Percentiles rank a stretch among this genome's conserved stretches.
phyloP scores from a whole-genome alignment of 305 asterid genomes.

The Caryopteris hybrid region DNA sequence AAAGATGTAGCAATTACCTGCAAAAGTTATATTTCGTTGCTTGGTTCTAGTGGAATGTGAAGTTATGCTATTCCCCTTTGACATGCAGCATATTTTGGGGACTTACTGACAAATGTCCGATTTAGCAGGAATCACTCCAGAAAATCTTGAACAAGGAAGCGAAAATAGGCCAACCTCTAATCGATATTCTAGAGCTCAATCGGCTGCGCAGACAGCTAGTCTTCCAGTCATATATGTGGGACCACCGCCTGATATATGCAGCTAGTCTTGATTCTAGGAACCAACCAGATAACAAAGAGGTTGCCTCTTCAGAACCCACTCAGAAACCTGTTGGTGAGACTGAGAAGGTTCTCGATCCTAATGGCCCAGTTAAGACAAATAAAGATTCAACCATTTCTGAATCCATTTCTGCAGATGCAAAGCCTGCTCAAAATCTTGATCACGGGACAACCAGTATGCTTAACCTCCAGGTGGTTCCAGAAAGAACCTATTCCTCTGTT shows the following conservation, averaged over 20 bases:
- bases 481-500: constrained; percentile 21
- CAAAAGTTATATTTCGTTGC: background rate
- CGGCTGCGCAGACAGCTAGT: constrained; percentile 68
- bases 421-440: constrained; percentile 35
- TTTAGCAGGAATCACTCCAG: constrained; percentile 63
- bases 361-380: constrained; percentile 25
- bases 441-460: constrained; percentile 19
- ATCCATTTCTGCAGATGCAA: constrained; percentile 28
- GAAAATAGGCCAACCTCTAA: constrained; percentile 51
- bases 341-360: constrained; percentile 30
- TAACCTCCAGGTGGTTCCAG: constrained; percentile 27
- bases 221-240: constrained; percentile 91
- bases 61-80: background rate
- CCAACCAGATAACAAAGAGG: constrained; percentile 29
- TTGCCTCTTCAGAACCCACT: constrained; percentile 31
- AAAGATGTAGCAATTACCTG: background rate
- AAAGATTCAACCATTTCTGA: constrained; percentile 21
- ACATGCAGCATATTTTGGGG: background rate
- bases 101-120: constrained; percentile 9
- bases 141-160: constrained; percentile 54
- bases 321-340: constrained; percentile 32
- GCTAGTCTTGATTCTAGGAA: constrained; percentile 42
- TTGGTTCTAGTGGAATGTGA: background rate
- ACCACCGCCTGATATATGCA: constrained; percentile 67
- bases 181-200: constrained; percentile 87